Evolutionary conservation across 495 filamentous ascomycete species (phyloP), one percentile per base, ranked within the genome.

Genomic region (Aspergillus sparsus): DNA sequence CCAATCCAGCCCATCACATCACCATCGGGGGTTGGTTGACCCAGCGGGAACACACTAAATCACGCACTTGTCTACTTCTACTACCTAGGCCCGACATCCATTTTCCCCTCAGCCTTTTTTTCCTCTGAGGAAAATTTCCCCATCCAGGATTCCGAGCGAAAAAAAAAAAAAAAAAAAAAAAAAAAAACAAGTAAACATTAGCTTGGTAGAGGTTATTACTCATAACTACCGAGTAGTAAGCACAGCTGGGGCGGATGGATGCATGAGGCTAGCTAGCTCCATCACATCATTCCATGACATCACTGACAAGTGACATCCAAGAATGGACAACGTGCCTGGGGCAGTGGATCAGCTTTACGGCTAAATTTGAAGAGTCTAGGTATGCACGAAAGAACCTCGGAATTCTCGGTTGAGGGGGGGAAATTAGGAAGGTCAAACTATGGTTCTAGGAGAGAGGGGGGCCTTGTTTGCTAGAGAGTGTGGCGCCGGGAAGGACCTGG

Each of bases 251-350:
- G 8, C n/a, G 37, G 37, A 10, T n/a, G 37, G 10, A 18, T 35
- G 35, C 45, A 39, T 7, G 15, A 45, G 3, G 21, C 11, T 21
- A 15, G 16, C n/a, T 15, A 60, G 37, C 35, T 42, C n/a, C 15
- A 53, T 21, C 39, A 34, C 57, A 55, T 53, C 51, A 44, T 53
- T 39, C 46, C 54, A 60, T 60, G 57, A 60, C 56, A 52, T 56
- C 55, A 53, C 51, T n/a, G 27, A 42, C 61, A 59, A 63, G 56
- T 59, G 56, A 59, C 21, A 49, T 34, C 31, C 55, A 9, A 46
- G 44, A 51, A 34, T 21, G 10, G 31, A 15, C 37, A 63, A 63
- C 62, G 64, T 66, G 64, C 61, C 64, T 66, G 64, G 59, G 52
- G 54, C 50, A 52, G 56, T 59, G 64, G 64, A 37, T 55, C 49